Base-by-base conservation (phyloP, 805 yeast genomes). In the Pichia occidentalis region DNA sequence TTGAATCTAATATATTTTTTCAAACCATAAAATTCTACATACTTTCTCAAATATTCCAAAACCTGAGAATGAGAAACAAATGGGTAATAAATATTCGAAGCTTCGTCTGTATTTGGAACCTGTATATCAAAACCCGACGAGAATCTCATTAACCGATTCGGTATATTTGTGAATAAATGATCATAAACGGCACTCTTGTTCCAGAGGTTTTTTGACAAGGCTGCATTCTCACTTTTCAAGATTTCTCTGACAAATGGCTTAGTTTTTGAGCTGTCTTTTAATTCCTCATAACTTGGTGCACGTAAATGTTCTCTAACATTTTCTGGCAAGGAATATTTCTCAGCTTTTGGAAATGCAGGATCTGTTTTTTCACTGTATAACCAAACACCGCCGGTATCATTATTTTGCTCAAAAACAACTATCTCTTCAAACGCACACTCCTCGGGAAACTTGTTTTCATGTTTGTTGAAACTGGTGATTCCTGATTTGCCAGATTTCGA, bases 351-450 rank as follows among this genome's bases (percentile, higher is more conserved):
- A 18, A 37, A 41, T 24, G 48, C 39, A 4, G 54, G 50, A 39
- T 54, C 46, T 13, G 42, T 14, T 29, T 34, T 35, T 40, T 42
- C 21, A 27, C 35, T 17, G 39, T 38, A 46, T 7, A 58, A 33
- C 71, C 72, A 67, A 18, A 64, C 56, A 6, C 71, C 72, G 11
- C 71, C 71, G 17, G 62, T 50, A 12, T 49, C 42, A 10, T 43
- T 45, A 29, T 61, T 60, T 40, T 63, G 66, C 44, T 67, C 71
- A 48, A 64, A 67, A 3, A 58, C 67, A 4, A 60, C 66, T 14
- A 65, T 47, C 25, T 58, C 52, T 10, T 52, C 44, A 37, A 67
- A 67, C 10, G 57, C 56, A 0, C 59, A 57, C 16, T 56, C 40
- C 10, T 34, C 30, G 2, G 51, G 46, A 7, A 39, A 27, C 24